Percentiles rank a stretch among this genome's conserved stretches.
These are phyloP conservation scores for Naganishia antarctica DNA, from an alignment of 768 basidiomycete species.

Conservation along the genomic window DNA sequence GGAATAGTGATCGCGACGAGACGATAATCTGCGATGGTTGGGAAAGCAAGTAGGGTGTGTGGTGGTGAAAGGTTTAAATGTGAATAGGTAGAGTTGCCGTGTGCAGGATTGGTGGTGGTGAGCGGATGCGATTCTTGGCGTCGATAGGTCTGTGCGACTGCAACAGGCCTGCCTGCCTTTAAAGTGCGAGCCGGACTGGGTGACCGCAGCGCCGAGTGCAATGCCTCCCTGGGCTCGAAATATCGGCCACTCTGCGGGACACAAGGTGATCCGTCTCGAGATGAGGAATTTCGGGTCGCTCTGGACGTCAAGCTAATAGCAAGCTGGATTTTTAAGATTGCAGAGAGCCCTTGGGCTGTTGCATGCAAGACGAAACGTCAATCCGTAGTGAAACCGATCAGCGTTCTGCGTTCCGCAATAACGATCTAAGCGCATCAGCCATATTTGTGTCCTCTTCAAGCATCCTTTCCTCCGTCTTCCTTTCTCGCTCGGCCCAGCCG, in stretches of 20 bases:
- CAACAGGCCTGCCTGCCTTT: not conserved
- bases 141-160: constrained; percentile 12
- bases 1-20: no score
- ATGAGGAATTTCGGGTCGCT: no score
- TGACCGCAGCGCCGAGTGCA: not conserved
- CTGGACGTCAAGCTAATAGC: no score
- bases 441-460: not conserved
- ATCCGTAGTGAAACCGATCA: constrained; percentile 10
- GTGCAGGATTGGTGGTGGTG: not conserved
- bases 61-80: not conserved
- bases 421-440: constrained; percentile 21
- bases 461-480: not conserved
- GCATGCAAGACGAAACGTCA: not conserved
- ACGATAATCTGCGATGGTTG: no score
- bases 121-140: not conserved
- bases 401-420: constrained; percentile 8
- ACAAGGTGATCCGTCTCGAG: no score
- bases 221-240: no score
- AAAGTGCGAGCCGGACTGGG: not conserved
- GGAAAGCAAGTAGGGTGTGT: not conserved
- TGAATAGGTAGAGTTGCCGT: not conserved
- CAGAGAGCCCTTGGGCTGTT: not conserved
- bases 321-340: no score
- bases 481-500: not conserved
- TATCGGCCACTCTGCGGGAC: no score